Conservation (phyloP, 2,329 filamentous ascomycete genomes). For the Knoxdaviesia capensis region DNA sequence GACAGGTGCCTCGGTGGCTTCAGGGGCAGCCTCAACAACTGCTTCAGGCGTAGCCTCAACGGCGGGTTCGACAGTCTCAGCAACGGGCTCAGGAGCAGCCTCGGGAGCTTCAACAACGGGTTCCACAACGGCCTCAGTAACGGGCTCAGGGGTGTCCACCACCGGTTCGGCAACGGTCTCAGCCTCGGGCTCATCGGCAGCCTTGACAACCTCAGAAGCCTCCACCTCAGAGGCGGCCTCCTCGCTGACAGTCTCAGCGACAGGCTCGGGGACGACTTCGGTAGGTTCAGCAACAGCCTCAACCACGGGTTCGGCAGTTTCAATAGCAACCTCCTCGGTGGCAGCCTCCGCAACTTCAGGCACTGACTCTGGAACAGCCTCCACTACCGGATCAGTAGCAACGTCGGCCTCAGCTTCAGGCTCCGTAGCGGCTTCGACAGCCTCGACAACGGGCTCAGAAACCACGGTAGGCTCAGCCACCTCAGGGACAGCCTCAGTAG, state of each 20-base stretch:
- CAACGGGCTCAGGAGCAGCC: neutral
- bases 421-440: neutral
- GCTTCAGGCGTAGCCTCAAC: neutral
- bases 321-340: neutral
- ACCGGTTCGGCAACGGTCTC: neutral
- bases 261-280: neutral
- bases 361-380: neutral
- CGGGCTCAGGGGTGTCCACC: neutral
- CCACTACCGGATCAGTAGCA: slow-evolving; percentile 1
- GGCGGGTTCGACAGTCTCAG: slow-evolving; percentile 1
- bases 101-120: neutral
- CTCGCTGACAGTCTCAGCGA: neutral
- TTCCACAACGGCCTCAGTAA: neutral
- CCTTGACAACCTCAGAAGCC: neutral
- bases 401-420: neutral
- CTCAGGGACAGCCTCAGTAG: neutral
- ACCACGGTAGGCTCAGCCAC: neutral
- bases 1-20: neutral
- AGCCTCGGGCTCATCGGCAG: neutral
- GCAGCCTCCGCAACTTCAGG: neutral
- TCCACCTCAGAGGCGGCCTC: slow-evolving; percentile 3
- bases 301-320: neutral
- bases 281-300: neutral
- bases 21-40: neutral
- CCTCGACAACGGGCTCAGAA: neutral